Conservation (phyloP, 2,329 filamentous ascomycete genomes). For the Phialocephala sp. region DNA sequence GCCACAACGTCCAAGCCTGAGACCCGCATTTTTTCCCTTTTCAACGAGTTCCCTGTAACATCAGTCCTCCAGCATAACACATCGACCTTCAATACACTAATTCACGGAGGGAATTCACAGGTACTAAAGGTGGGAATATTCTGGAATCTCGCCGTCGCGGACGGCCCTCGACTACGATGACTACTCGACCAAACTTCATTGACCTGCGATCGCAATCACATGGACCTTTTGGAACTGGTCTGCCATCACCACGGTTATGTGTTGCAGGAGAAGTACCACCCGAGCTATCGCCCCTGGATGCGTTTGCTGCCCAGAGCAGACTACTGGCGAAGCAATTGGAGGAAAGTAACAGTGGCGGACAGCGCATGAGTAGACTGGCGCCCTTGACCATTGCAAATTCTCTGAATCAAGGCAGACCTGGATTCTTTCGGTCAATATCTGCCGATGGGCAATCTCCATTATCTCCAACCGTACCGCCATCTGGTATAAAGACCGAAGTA, state of each 20-base stretch:
- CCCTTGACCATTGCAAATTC: constrained; percentile 84
- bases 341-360: constrained; percentile 73
- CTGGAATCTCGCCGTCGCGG: background rate
- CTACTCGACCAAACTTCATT: constrained; percentile 40
- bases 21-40: constrained; percentile 12
- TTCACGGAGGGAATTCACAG: background rate
- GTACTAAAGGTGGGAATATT: background rate
- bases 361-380: constrained; percentile 83
- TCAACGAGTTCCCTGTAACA: constrained; percentile 3
- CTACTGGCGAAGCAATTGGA: constrained; percentile 87
- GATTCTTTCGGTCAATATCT: constrained; percentile 80
- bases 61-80: background rate
- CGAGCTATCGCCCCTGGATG: constrained; percentile 91
- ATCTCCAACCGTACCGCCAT: constrained; percentile 46
- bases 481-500: constrained; percentile 60
- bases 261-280: constrained; percentile 83
- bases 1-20: constrained; percentile 22
- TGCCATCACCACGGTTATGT: constrained; percentile 72
- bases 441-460: constrained; percentile 54
- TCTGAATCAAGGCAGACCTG: constrained; percentile 76
- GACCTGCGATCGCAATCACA: constrained; percentile 42
- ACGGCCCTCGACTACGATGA: constrained; percentile 34
- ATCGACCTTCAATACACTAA: background rate
- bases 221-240: constrained; percentile 33
- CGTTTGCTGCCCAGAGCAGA: constrained; percentile 90